phyloP scores from a whole-genome alignment of 371 early-diverging fungal species.

The Saksenaea oblongispora region DNA sequence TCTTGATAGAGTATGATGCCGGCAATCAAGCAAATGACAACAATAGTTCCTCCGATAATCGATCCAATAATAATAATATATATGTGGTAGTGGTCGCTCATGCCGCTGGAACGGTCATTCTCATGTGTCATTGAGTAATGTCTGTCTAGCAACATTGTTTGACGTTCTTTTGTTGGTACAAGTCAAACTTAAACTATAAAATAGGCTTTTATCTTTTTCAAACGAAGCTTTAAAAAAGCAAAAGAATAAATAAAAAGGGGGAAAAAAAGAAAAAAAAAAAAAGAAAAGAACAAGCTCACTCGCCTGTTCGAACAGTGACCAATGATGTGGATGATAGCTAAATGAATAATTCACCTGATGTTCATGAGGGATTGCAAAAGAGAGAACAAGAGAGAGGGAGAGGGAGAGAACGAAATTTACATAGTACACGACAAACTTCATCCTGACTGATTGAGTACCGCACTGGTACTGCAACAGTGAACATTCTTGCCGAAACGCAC shows the following conservation, averaged over 20 bases:
- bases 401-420: background rate
- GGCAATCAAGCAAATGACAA: background rate
- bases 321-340: background rate
- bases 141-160: background rate
- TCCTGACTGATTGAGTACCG: too few species aligned
- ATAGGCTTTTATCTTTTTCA: too few species aligned
- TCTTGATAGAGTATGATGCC: background rate
- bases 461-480: too few species aligned
- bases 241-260: background rate
- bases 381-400: background rate
- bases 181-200: too few species aligned
- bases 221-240: background rate
- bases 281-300: too few species aligned
- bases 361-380: background rate
- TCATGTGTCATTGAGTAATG: background rate
- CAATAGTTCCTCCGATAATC: background rate
- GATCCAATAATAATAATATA: background rate
- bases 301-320: background rate
- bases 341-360: background rate
- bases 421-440: too few species aligned
- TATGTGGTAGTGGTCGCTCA: background rate
- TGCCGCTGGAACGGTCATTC: background rate
- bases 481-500: background rate
- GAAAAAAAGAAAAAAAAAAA: background rate
- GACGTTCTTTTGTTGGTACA: too few species aligned